Evolutionary conservation across 441 rosid species (phyloP), one percentile per base, ranked within the genome.

Genomic region (Brassica balearica): DNA sequence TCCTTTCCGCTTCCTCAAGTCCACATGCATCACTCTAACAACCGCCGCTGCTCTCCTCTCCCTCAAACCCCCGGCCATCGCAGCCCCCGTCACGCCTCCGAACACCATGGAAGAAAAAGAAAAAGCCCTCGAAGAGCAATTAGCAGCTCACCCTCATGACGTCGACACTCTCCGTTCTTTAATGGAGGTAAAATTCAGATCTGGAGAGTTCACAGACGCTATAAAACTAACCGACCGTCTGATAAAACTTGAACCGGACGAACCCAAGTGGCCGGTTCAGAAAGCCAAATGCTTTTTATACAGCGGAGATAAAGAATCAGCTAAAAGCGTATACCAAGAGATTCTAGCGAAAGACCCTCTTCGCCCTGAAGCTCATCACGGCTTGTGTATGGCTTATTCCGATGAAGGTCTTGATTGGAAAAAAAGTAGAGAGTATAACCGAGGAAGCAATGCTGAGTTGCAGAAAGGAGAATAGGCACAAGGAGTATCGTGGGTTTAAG

Each of bases 311-410:
- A 61, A 80, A 11, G 88, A 86, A 11, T 69, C 78, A 7, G 94
- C 96, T 0, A 84, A 79, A 29, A 73, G 80, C 8, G 82, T 71
- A 2, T 88, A 85, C 25, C 96, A 91, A 82, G 87, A 86, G 71
- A 74, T 92, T 56, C 80, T 92, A 0, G 82, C 77, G 71, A 91
- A 86, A 70, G 90, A 89, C 25, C 93, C 94, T 0, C 84, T 86
- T 75, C 82, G 88, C 4, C 86, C 89, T 8, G 94, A 92, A 86
- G 94, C 96, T 41, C 91, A 88, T 76, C 94, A 91, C 46, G 97
- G 93, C 15, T 81, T 91, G 32, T 80, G 87, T 56, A 86, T 86
- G 91, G 89, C 85, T n/a, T 76, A 74, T 51, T 77, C 86, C 0
- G 92, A 91, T 46, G 73, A 86, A 2, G 91, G 89, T 27, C 73